Evolutionary conservation across 116 monocot genomes (phyloP).

Genomic region (Phalaenopsis hybrid): DNA sequence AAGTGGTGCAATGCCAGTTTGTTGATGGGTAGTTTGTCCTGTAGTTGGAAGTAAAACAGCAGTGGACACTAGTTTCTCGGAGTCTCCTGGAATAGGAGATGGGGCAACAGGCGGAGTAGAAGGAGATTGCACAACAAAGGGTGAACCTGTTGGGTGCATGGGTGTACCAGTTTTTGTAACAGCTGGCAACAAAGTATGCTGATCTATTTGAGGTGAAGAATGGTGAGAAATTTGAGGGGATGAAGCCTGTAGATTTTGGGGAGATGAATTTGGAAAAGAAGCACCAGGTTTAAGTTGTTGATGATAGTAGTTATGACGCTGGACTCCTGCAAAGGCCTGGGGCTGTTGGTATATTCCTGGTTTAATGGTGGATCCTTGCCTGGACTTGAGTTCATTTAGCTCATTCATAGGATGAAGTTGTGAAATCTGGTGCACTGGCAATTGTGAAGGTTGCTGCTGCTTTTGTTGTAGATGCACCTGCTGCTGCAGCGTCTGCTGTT

Average conservation of each 20-base stretch:
- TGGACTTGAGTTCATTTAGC: conserved; percentile 45
- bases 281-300: conserved; percentile 41
- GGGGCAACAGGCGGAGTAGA: conserved; percentile 48
- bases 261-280: conserved; percentile 51
- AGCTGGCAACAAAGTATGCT: conserved; percentile 42
- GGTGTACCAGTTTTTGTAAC: conserved; percentile 59
- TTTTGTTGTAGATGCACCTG: conserved; percentile 28
- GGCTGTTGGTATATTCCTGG: conserved; percentile 41
- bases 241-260: conserved; percentile 58
- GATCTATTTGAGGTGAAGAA: conserved; percentile 85
- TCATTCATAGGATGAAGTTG: conserved; percentile 60
- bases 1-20: conserved; percentile 21
- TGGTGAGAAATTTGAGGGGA: conserved; percentile 85
- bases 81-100: conserved; percentile 62
- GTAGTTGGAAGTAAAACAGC: conserved; percentile 31
- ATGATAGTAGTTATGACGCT: conserved; percentile 40
- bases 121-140: conserved; percentile 64
- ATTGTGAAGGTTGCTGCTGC: conserved; percentile 41
- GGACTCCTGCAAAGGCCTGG: conserved; percentile 27
- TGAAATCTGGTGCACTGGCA: conserved; percentile 32
- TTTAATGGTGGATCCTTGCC: conserved; percentile 40
- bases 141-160: conserved; percentile 58
- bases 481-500: conserved; percentile 42
- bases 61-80: conserved; percentile 46
- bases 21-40: conserved; percentile 35